These are phyloP conservation scores for Cordyceps tenuipes DNA, from an alignment of 2,329 filamentous ascomycete genomes.

Conservation along the genomic window DNA sequence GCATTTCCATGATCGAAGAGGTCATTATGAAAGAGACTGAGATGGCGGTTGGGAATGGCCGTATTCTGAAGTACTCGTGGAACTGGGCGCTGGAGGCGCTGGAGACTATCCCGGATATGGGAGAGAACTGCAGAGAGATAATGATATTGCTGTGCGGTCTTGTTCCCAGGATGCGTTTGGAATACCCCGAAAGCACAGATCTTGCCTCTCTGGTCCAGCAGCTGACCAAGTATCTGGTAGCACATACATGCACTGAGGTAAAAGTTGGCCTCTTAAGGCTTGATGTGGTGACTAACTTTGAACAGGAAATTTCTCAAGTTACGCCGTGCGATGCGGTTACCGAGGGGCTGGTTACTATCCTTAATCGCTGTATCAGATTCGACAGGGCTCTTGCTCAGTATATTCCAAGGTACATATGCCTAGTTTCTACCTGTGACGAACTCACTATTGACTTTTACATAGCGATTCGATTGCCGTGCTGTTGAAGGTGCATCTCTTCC, in stretches of 20 bases:
- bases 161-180: constrained; percentile 26
- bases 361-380: constrained; percentile 24
- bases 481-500: constrained; percentile 60
- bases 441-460: constrained; percentile 16
- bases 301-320: constrained; percentile 21
- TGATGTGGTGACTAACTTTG: background rate
- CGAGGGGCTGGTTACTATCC: constrained; percentile 22
- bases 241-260: constrained; percentile 34
- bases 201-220: constrained; percentile 23
- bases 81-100: constrained; percentile 26
- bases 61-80: constrained; percentile 23
- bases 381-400: constrained; percentile 18
- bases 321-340: constrained; percentile 22
- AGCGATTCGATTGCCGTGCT: constrained; percentile 31
- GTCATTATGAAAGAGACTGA: constrained; percentile 14
- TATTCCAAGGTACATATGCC: constrained; percentile 20
- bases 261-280: background rate
- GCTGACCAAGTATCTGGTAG: constrained; percentile 17
- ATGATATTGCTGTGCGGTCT: constrained; percentile 34
- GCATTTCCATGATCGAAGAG: constrained; percentile 27
- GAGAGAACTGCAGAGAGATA: constrained; percentile 35
- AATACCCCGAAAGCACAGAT: constrained; percentile 22
- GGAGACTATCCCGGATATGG: constrained; percentile 22
- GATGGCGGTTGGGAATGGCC: background rate
- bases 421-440: background rate